Base-by-base conservation (phyloP, 768 basidiomycete species). In the Trichaptum fuscoviolaceum region DNA sequence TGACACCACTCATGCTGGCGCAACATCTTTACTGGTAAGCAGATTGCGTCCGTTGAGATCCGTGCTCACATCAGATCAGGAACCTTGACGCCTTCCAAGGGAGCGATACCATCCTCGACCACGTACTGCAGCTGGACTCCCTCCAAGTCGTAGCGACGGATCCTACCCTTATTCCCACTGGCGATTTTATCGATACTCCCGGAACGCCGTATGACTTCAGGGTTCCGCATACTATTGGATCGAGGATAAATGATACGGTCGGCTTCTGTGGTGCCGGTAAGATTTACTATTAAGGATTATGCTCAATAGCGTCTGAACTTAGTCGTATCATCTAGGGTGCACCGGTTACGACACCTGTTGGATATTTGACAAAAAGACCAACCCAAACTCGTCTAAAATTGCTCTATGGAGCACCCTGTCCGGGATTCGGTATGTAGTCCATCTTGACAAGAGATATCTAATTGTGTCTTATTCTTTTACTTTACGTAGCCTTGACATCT, bases 1-100 rank as follows among this genome's bases (percentile, higher is more conserved):
- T 80, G 80, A 86, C 85, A 1, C 85, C 85, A 0, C 84, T 85
- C 64, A 84, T 86, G 84, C 71, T 85, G 30, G 84, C 84, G 0
- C 83, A 83, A 65, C 85, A 86, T 68, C 77, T 82, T 35, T 87
- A 85, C 71, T 84, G 82, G 84, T 82, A 58, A 20, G 73, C 63
- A 9, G 8, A 64, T 57, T 7, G 61, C n/a, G 26, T 25, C 10
- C 18, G 4, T 58, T 52, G 23, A 34, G 17, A 58, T 24, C 18
- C 26, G 15, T 58, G 34, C 18, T 12, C 18, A 52, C 20, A 52
- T 15, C 15, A 52, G 3, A 12, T 59, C 58, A 83, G 82, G 81
- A 85, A 85, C 68, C 75, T 85, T 17, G 83, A 85, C 67, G 83
- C 82, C 2, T 85, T 83, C 74, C 79, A 83, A 70, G 75, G 80